Evolutionary conservation across 345 rosid species (phyloP).

Genomic region (Moricandia moricandioides): DNA sequence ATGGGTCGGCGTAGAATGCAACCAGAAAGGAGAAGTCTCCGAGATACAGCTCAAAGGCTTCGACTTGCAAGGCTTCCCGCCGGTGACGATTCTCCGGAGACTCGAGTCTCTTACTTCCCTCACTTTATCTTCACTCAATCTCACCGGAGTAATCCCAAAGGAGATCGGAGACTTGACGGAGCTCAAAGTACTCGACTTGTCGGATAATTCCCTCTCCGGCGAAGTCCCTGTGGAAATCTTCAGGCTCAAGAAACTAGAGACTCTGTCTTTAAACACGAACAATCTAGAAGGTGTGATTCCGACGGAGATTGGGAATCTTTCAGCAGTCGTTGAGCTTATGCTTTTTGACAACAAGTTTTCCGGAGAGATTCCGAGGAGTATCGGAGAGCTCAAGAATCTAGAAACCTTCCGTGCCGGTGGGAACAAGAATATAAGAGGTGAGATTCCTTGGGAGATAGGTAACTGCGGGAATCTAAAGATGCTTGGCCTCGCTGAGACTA

Average conservation of each 20-base stretch:
- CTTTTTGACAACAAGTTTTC: conserved; percentile 70
- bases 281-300: conserved; percentile 65
- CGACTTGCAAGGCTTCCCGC: conserved; percentile 61
- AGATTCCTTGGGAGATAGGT: conserved; percentile 67
- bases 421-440: conserved; percentile 72
- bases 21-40: conserved; percentile 46
- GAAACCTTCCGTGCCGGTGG: conserved; percentile 78
- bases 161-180: conserved; percentile 47
- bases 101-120: conserved; percentile 56
- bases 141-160: conserved; percentile 63
- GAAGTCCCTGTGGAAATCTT: conserved; percentile 66
- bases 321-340: conserved; percentile 45
- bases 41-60: conserved; percentile 53
- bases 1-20: conserved; percentile 74
- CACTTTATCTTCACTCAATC: conserved; percentile 63
- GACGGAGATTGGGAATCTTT: conserved; percentile 54
- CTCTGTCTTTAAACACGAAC: conserved; percentile 64
- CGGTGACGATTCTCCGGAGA: conserved; percentile 55
- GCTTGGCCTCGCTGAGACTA: conserved; percentile 85
- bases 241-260: conserved; percentile 46
- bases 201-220: conserved; percentile 68
- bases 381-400: conserved; percentile 58
- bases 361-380: conserved; percentile 56
- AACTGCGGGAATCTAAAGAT: conserved; percentile 56
- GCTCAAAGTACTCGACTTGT: conserved; percentile 51